phyloP scores from a whole-genome alignment of 1,284 basidiomycete genomes.

The Taiwanofungus camphoratus region DNA sequence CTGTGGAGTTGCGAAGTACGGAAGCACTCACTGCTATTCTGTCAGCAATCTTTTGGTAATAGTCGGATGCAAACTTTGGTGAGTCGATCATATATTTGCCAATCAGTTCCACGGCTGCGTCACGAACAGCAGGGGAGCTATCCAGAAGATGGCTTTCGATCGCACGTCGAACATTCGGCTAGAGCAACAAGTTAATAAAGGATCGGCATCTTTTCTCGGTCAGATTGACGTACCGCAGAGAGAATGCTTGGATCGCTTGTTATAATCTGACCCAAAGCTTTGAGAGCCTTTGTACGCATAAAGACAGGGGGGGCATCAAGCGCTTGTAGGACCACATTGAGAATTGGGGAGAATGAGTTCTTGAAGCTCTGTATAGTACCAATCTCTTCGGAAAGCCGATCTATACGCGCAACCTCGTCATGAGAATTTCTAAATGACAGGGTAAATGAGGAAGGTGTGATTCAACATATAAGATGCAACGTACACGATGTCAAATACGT shows the following conservation, averaged over 20 bases:
- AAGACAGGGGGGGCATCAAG: slow-evolving; percentile 81
- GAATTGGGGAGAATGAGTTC: slow-evolving; percentile 74
- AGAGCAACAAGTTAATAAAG: too few species aligned
- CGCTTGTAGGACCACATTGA: slow-evolving; percentile 70
- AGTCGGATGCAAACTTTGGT: slow-evolving; percentile 77
- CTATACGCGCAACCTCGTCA: slow-evolving; percentile 60
- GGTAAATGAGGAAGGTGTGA: slow-evolving; percentile 1
- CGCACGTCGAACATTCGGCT: slow-evolving; percentile 72
- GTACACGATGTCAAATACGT: slow-evolving; percentile 75
- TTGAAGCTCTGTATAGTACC: slow-evolving; percentile 69
- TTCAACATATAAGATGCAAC: slow-evolving; percentile 15
- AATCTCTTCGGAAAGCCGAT: slow-evolving; percentile 68
- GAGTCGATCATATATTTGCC: slow-evolving; percentile 92
- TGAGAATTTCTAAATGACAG: slow-evolving; percentile 42
- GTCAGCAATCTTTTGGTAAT: slow-evolving; percentile 81
- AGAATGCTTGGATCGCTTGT: slow-evolving; percentile 84
- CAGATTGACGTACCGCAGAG: slow-evolving; percentile 46
- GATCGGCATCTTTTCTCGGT: too few species aligned
- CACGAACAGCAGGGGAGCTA: slow-evolving; percentile 88
- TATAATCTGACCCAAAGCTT: slow-evolving; percentile 81
- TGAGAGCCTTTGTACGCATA: slow-evolving; percentile 86
- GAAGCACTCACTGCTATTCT: slow-evolving; percentile 69
- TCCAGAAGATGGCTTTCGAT: slow-evolving; percentile 90
- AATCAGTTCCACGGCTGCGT: slow-evolving; percentile 92
- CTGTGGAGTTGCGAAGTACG: not conserved